phyloP scores from a whole-genome alignment of 164 flowering plant genomes.

The Warburgia ugandensis region DNA sequence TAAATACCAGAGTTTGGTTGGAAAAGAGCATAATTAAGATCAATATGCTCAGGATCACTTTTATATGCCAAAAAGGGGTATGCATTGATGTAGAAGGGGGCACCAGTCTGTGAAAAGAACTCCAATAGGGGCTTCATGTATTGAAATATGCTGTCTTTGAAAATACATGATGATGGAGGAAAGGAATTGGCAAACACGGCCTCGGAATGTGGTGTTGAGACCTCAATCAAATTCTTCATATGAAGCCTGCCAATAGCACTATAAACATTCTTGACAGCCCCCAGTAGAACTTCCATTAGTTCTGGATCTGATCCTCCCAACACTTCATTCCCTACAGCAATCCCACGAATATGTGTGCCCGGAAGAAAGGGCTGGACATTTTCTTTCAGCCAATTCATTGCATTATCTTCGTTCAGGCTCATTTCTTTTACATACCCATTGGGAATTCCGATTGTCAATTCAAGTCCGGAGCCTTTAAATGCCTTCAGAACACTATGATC shows the following conservation, averaged over 20 bases:
- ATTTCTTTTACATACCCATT: slow-evolving; percentile 59
- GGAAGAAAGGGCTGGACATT: slow-evolving; percentile 68
- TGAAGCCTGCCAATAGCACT: slow-evolving; percentile 36
- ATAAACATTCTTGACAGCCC: slow-evolving; percentile 64
- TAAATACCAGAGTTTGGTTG: slow-evolving; percentile 41
- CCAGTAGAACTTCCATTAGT: slow-evolving; percentile 51
- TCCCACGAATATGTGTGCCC: slow-evolving; percentile 51
- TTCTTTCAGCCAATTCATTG: slow-evolving; percentile 60
- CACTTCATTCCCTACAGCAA: slow-evolving; percentile 78
- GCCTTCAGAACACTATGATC: slow-evolving; percentile 56
- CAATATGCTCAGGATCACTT: slow-evolving; percentile 51
- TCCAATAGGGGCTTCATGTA: slow-evolving; percentile 73
- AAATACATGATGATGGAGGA: slow-evolving; percentile 70
- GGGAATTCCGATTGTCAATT: slow-evolving; percentile 54
- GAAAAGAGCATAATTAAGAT: slow-evolving; percentile 68
- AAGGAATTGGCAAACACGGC: slow-evolving; percentile 61
- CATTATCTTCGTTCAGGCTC: slow-evolving; percentile 49
- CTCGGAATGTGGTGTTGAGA: slow-evolving; percentile 66
- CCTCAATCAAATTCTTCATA: slow-evolving; percentile 30
- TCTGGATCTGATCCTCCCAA: slow-evolving; percentile 43
- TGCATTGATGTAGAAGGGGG: slow-evolving; percentile 75
- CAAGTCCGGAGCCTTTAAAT: slow-evolving; percentile 59
- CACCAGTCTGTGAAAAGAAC: slow-evolving; percentile 50
- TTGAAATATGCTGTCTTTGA: slow-evolving; percentile 39
- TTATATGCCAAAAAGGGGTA: slow-evolving; percentile 83